Percentiles rank a stretch among this genome's conserved stretches.
Conservation (phyloP, 2,329 filamentous ascomycete species). For the Neonectria hederae region DNA sequence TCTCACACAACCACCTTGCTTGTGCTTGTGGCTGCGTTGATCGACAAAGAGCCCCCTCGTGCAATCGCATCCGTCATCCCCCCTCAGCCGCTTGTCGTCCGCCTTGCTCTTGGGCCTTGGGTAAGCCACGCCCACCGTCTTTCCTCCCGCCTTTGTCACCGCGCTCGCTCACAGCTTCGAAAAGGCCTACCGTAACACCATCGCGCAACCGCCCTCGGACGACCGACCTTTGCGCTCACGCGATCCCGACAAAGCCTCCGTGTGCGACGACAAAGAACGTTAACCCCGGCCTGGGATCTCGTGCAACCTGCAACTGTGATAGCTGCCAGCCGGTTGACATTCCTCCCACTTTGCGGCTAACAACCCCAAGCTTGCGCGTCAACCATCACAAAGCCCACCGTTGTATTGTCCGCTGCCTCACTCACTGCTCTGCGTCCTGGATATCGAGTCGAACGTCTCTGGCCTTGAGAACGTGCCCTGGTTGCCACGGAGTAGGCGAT, state of each 20-base stretch:
- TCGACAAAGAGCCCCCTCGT: slow-evolving; percentile 20
- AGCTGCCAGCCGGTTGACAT: slow-evolving; percentile 22
- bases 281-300: slow-evolving; percentile 32
- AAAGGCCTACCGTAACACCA: slow-evolving; percentile 27
- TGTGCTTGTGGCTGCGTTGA: slow-evolving; percentile 16
- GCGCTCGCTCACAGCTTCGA: slow-evolving; percentile 38
- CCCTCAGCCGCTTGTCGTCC: slow-evolving; percentile 28
- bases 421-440: not conserved
- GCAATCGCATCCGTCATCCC: slow-evolving; percentile 10
- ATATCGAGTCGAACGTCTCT: slow-evolving; percentile 13
- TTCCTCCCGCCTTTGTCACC: slow-evolving; percentile 32
- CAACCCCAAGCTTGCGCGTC: slow-evolving; percentile 16
- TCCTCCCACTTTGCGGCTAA: slow-evolving; percentile 20
- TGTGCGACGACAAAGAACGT: slow-evolving; percentile 36
- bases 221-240: slow-evolving; percentile 30
- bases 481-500: slow-evolving; percentile 23
- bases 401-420: not conserved
- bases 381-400: slow-evolving; percentile 9
- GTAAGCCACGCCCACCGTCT: slow-evolving; percentile 38
- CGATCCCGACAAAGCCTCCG: slow-evolving; percentile 26
- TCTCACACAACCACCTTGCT: not conserved
- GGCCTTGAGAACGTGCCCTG: slow-evolving; percentile 17
- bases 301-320: slow-evolving; percentile 35
- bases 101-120: slow-evolving; percentile 30
- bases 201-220: slow-evolving; percentile 36